Evolutionary conservation across 2,329 filamentous ascomycete species (phyloP).

Genomic region (Cladophialophora bantiana): DNA sequence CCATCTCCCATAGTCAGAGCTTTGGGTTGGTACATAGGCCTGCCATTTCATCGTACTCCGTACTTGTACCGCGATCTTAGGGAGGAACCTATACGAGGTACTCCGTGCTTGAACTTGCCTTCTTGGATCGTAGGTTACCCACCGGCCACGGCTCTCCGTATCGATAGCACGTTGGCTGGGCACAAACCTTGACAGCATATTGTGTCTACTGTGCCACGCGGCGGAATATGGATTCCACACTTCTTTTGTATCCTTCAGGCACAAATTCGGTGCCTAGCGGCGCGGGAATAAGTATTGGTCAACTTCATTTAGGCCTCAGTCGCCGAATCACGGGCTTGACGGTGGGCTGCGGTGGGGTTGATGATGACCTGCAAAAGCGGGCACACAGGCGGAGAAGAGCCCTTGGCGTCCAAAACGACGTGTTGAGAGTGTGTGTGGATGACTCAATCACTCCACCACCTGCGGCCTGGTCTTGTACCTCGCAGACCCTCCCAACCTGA

Average conservation of each 20-base stretch:
- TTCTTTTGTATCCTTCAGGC: neutral
- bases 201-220: neutral
- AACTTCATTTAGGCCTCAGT: too few relatives aligned
- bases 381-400: conserved; percentile 19
- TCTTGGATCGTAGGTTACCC: too few relatives aligned
- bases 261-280: too few relatives aligned
- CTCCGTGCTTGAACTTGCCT: too few relatives aligned
- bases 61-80: too few relatives aligned
- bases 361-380: neutral
- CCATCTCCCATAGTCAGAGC: too few relatives aligned
- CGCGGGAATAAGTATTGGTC: too few relatives aligned
- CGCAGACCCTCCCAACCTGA: neutral
- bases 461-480: neutral
- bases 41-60: too few relatives aligned
- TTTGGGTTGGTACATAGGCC: too few relatives aligned
- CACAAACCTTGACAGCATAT: neutral
- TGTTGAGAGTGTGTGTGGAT: neutral
- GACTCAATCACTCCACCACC: conserved; percentile 7
- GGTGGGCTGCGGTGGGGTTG: neutral
- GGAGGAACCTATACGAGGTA: too few relatives aligned
- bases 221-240: neutral
- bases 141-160: too few relatives aligned
- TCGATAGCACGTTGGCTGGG: neutral
- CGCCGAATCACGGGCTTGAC: neutral
- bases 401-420: conserved; percentile 9